Evolutionary conservation across 345 rosid species (phyloP), one percentile per base, ranked within the genome.

Genomic region (Brassica cretica): DNA sequence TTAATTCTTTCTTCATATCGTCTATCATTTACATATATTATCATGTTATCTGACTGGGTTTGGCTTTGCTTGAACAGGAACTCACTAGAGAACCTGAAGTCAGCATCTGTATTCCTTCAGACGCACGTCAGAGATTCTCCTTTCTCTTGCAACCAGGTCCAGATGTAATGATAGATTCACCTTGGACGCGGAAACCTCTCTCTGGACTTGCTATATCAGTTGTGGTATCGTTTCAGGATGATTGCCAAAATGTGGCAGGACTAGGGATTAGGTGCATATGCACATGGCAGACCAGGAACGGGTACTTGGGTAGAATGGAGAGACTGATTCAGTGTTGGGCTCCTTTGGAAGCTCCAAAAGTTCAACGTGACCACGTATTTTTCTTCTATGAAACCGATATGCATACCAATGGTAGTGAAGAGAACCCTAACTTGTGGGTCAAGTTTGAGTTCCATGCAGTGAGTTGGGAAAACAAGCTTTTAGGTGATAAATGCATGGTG

Each of bases 31-130:
- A 6, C 49, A 59, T 18, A 46, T 12, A 46, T 46, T 58, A 18
- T 35, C 9, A 59, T 46, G 6, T 53, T 15, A 53, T 53, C 59
- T 53, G 24, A 53, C 9, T 51, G 5, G 8, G 8, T 53, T 2
- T 77, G 37, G 11, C 29, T 8, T 72, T 62, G 14, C 2, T 62
- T 30, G 16, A 9, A 56, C 35, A 62, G 72, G 71, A 60, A 62
- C 18, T 6, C 68, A 32, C 15, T 8, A 46, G 29, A 71, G 63
- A 51, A 37, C 39, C 16, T 27, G 60, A 6, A 56, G 25, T 35
- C 21, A 41, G 8, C 29, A 58, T 62, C 1, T 78, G 65, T 24
- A 27, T 68, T 33, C 84, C 84, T 14, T 58, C 55, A 25, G 72
- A 4, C 2, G 12, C 33, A 64, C 62, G 53, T 68, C 67, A 72